Base-by-base conservation (phyloP, 2,329 filamentous ascomycete species). In the Fusarium verticillioides region DNA sequence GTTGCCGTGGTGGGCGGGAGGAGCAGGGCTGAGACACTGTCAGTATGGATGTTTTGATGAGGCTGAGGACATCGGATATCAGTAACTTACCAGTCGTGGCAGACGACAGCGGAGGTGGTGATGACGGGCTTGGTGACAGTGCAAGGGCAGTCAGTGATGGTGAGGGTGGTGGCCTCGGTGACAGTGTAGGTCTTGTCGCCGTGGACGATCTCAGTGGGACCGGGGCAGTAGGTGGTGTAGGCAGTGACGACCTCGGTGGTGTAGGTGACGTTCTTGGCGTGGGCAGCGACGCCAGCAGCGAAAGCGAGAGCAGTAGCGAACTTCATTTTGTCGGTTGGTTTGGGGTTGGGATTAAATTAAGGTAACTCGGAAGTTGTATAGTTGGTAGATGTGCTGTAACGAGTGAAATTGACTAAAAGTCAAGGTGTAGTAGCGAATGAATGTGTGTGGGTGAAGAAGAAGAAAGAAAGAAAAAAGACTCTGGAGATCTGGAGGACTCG, bases 201-300 rank as follows among this genome's bases (percentile, higher is more conserved):
- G 84, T 92, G 86, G 79, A 87, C 88, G 83, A 94, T 83, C 77
- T 85, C 82, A 77, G 92, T 94, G 74, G 92, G 82, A 75, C 80
- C 85, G 28, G 92, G 91, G 90, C 93, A 94, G 89, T 87, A 93
- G 80, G 92, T 94, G 84, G 88, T 90, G 85, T 89, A 89, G 66
- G 85, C 83, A 66, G 89, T 90, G 74, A 94, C 88, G 75, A 90
- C 85, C 86, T 92, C 89, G 76, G 91, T 94, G 83, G 86, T 87
- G 69, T 88, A 89, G 81, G 84, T 85, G 76, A 85, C 84, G 79
- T 79, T 79, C 59, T 71, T 75, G 70, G 70, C 73, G 72, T 72
- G 70, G 81, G 85, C 86, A 79, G 84, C 83, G 81, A 81, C 85
- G 83, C 87, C 85, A 82, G 86, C 84, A 78, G 87, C 87, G 80